Percentiles rank a stretch among this genome's conserved stretches.
phyloP scores from a whole-genome alignment of 257 asterid genomes.

The Nicotiana paniculata region DNA sequence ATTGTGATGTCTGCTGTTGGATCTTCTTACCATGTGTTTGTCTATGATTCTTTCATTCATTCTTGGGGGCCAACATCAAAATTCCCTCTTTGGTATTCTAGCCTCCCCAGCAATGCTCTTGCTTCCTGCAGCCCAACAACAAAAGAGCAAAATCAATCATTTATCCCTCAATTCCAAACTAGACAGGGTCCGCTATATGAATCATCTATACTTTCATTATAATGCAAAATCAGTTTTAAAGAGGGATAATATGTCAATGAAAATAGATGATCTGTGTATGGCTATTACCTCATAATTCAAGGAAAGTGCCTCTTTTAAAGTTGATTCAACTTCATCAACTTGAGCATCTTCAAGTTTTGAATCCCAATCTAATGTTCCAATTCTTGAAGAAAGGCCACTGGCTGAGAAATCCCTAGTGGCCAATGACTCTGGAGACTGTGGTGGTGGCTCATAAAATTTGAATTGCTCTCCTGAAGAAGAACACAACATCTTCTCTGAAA shows the following conservation, averaged over 20 bases:
- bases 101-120: slow-evolving; percentile 88
- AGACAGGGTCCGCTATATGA: neutral
- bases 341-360: slow-evolving; percentile 85
- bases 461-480: slow-evolving; percentile 94
- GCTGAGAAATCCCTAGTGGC: slow-evolving; percentile 96
- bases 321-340: slow-evolving; percentile 93
- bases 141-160: neutral
- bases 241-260: neutral
- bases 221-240: no score
- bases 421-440: slow-evolving; percentile 81
- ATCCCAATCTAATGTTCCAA: slow-evolving; percentile 68
- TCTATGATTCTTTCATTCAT: no score
- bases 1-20: no score
- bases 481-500: slow-evolving; percentile 56
- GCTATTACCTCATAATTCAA: slow-evolving; percentile 72
- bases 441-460: slow-evolving; percentile 64
- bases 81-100: slow-evolving; percentile 88
- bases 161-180: neutral
- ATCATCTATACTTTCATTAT: neutral
- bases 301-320: slow-evolving; percentile 87
- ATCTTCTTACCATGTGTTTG: no score
- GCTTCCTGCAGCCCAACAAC: slow-evolving; percentile 60
- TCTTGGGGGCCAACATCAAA: slow-evolving; percentile 47
- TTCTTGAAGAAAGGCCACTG: slow-evolving; percentile 76
- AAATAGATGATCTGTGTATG: neutral